phyloP scores from a whole-genome alignment of 331 rosid species.

The Rosa hybrid region DNA sequence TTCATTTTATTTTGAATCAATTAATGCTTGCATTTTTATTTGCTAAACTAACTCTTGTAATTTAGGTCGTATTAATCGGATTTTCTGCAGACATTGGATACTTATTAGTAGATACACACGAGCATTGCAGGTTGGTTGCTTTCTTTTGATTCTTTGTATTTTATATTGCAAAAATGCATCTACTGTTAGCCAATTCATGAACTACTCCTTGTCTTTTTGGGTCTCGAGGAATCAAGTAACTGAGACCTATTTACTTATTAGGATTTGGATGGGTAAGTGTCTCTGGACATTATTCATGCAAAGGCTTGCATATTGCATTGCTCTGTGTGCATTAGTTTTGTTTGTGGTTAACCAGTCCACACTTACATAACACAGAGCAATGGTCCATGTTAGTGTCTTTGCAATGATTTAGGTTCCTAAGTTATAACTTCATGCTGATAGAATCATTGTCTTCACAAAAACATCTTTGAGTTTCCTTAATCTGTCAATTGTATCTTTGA shows the following conservation, averaged over 20 bases:
- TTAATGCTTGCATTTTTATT: conserved; percentile 12
- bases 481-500: neutral
- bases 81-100: conserved; percentile 98
- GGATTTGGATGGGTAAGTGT: too few species aligned
- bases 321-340: too few species aligned
- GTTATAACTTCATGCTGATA: neutral
- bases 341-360: conserved; percentile 5
- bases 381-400: neutral
- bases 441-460: neutral
- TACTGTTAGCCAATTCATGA: conserved; percentile 26
- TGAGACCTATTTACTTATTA: too few species aligned
- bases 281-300: too few species aligned
- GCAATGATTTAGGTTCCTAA: neutral
- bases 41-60: conserved; percentile 53
- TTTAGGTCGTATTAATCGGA: conserved; percentile 88
- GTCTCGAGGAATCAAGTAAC: too few species aligned
- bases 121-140: conserved; percentile 85
- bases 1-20: conserved; percentile 5
- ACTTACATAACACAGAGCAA: neutral
- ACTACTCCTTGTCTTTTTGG: too few species aligned
- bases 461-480: neutral
- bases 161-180: conserved; percentile 11
- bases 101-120: conserved; percentile 78
- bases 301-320: too few species aligned
- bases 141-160: conserved; percentile 30